Evolutionary conservation across 202 grass and related monocot species (phyloP).

Genomic region (Hordeum pubiflorum): DNA sequence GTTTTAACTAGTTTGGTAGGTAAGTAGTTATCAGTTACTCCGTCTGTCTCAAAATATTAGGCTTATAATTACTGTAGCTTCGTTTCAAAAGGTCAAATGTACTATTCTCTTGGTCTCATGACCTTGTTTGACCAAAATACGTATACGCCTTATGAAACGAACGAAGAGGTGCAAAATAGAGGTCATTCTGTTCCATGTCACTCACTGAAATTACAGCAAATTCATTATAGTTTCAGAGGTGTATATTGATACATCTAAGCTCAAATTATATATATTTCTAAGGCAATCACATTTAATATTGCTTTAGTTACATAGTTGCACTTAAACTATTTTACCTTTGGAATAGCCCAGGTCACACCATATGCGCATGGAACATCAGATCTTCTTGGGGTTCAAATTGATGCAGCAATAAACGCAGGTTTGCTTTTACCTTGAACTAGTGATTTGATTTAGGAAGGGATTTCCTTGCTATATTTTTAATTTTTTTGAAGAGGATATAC

Average conservation of each 20-base stretch:
- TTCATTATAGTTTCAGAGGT: not conserved
- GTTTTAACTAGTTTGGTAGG: conserved; percentile 12
- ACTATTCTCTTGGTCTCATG: not conserved
- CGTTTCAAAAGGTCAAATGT: not conserved
- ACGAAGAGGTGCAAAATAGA: not conserved
- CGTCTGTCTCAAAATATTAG: not conserved
- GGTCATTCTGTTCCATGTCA: not conserved
- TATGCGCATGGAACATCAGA: conserved; percentile 93
- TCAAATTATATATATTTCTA: conserved; percentile 3
- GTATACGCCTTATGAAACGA: not conserved
- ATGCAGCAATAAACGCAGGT: conserved; percentile 97
- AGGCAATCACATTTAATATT: conserved; percentile 2
- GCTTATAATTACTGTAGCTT: not conserved
- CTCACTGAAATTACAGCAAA: not conserved
- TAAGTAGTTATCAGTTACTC: conserved; percentile 1
- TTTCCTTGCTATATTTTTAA: not conserved
- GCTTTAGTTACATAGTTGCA: not conserved
- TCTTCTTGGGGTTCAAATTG: conserved; percentile 99
- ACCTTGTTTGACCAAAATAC: not conserved
- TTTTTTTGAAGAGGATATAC: conserved; percentile 4
- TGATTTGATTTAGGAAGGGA: not conserved
- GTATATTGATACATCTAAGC: not conserved
- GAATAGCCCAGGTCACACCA: conserved; percentile 84
- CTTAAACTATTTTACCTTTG: conserved; percentile 38
- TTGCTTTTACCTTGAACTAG: not conserved